phyloP scores from a whole-genome alignment of 1,284 basidiomycete species.

The Taiwanofungus camphoratus region DNA sequence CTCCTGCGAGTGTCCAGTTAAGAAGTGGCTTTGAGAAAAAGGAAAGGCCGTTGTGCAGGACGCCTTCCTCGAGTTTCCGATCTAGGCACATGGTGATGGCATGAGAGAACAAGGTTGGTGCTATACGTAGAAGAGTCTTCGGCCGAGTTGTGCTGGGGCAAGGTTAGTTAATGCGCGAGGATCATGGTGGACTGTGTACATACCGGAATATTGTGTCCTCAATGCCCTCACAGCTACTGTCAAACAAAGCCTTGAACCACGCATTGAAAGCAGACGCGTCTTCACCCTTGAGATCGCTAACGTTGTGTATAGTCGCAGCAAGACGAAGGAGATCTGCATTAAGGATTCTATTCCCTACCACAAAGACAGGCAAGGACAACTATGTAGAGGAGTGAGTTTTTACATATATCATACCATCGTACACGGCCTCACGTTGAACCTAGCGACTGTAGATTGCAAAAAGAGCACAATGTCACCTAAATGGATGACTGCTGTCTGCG shows the following conservation, averaged over 20 bases:
- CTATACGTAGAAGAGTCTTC: constrained; percentile 57
- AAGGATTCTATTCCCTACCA: constrained; percentile 38
- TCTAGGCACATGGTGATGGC: constrained; percentile 46
- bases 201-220: constrained; percentile 75
- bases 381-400: constrained; percentile 24
- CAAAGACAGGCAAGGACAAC: constrained; percentile 16
- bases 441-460: constrained; percentile 53
- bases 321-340: constrained; percentile 47
- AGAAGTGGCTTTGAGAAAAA: constrained; percentile 70
- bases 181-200: constrained; percentile 4
- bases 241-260: constrained; percentile 76
- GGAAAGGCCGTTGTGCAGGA: constrained; percentile 65
- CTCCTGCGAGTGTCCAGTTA: constrained; percentile 73
- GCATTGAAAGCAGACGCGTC: constrained; percentile 45
- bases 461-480: constrained; percentile 73
- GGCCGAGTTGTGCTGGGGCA: constrained; percentile 44
- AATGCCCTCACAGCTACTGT: constrained; percentile 71
- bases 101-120: constrained; percentile 57
- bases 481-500: constrained; percentile 71
- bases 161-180: not conserved
- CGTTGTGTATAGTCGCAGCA: constrained; percentile 38
- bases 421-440: constrained; percentile 49
- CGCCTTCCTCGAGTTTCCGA: constrained; percentile 58
- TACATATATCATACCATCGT: not conserved
- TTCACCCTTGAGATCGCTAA: constrained; percentile 40